Base-by-base conservation (phyloP, 495 filamentous ascomycete species). In the Emericellopsis terricola region DNA sequence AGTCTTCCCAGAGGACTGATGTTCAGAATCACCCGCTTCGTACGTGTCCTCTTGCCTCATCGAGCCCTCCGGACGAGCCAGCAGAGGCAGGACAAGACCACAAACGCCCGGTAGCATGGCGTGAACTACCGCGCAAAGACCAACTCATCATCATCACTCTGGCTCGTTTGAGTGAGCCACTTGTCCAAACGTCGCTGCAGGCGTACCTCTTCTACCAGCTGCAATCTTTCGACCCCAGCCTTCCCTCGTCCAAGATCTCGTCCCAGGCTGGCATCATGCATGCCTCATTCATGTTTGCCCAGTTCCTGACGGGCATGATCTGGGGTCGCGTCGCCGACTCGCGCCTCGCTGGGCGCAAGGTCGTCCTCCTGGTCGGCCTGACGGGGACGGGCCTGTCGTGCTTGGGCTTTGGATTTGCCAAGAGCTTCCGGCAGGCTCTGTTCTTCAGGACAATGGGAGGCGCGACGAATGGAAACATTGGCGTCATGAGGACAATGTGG, bases 141-240 rank as follows among this genome's bases (percentile, higher is more conserved):
- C 82, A 91, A 49, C 60, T 91, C 36, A 53, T 74, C 3, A 71
- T 89, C 38, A 57, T 91, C 33, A 79, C 77, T 0, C 55, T 84
- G 26, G 70, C 81, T 7, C 66, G 82, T 19, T 56, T 89, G 19
- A 81, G 79, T 15, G 81, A 89, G 45, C 81, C 81, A 3, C 58
- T 89, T 10, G 72, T 79, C 1, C 78, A 85, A 47, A 84, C 77
- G 1, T 80, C 73, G 29, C 53, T 89, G 31, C 75, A 79, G 45
- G 64, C 77, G 3, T 86, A 83, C 52, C 78, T 86, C 73, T 81
- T 79, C 49, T 81, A 80, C 42, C 74, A 79, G 53, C 61, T 82
- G 28, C 72, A 71, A 48, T 82, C 74, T 46, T 81, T 82, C 39
- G 65, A 77, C 24, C 59, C 64, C 30, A 65, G 51, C 23, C 61